Evolutionary conservation across 1,139 yeast genomes (phyloP), one percentile per base, ranked within the genome.

Genomic region (Geotrichum siamense): DNA sequence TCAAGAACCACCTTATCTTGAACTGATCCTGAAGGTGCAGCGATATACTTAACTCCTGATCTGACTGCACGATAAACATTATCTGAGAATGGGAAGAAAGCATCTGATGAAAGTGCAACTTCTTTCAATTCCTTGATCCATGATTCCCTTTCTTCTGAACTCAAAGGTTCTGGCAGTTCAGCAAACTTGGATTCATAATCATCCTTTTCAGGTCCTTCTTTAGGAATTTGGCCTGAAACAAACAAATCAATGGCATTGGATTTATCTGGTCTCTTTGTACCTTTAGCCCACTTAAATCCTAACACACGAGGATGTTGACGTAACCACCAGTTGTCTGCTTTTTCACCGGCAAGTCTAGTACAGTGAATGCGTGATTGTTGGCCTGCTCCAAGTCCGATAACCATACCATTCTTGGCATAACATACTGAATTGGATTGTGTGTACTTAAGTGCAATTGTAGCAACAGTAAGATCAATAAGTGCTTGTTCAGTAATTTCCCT

Each of bases 11-110:
- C 95, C 73, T 84, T 82, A 69, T 91, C 98, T 89, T 86, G 91
- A 53, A 93, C 96, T 15, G 96, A 86, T 43, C 98, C 98, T 44
- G 94, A 78, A 51, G 98, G 96, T 43, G 98, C 98, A 58, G 96
- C 94, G 61, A 91, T 75, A 70, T 72, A 91, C 69, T 84, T 86
- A 58, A 87, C 98, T 65, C 98, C 98, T 21, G 94, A 82, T 72
- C 85, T 80, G 45, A 81, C 96, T 51, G 97, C 97, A 67, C 98
- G 79, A 78, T 89, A 87, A 56, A 93, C 96, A 62, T 93, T 91
- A 69, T 91, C 98, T 54, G 97, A 94, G 91, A 91, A 91, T 69
- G 98, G 98, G 94, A 91, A 91, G 78, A 91, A 91, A 32, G 98
- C 98, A 65, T 91, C 98, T 2, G 96, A 86, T 15, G 96, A 82